Conservation (phyloP, 805 yeast species). For the Pichia scutulata region DNA sequence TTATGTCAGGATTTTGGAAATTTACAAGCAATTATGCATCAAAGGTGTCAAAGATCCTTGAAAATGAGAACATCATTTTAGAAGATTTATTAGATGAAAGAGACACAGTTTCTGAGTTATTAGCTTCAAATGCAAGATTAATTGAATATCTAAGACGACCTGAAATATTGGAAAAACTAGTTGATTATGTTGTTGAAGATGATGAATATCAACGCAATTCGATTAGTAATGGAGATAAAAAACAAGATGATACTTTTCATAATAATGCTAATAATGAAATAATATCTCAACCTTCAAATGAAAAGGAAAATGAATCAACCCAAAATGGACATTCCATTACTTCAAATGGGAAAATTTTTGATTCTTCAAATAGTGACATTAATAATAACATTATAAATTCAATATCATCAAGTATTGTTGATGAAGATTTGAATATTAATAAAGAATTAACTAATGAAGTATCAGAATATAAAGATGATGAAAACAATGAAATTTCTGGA, state of each 20-base stretch:
- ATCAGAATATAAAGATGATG: background rate
- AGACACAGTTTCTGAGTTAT: constrained; percentile 63
- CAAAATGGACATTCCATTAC: too few relatives aligned
- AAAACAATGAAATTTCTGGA: background rate
- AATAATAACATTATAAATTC: background rate
- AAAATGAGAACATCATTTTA: constrained; percentile 37
- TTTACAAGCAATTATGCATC: constrained; percentile 48
- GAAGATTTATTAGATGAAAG: constrained; percentile 67
- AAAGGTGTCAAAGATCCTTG: constrained; percentile 46
- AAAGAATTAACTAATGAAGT: background rate
- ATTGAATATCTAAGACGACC: constrained; percentile 77
- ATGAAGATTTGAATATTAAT: background rate
- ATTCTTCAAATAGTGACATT: background rate
- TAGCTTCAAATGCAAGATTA: constrained; percentile 65
- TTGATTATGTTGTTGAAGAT: constrained; percentile 55
- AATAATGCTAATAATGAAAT: background rate
- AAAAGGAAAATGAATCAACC: background rate
- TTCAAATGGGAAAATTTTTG: background rate
- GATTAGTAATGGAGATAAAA: constrained; percentile 5
- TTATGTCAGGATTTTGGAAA: constrained; percentile 33
- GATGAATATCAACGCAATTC: constrained; percentile 32
- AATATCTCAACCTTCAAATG: background rate
- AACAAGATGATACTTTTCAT: background rate
- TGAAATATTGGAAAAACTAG: constrained; percentile 57
- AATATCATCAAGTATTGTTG: background rate